Conservation (phyloP, 2,329 filamentous ascomycete genomes). For the Talaromyces sp. region DNA sequence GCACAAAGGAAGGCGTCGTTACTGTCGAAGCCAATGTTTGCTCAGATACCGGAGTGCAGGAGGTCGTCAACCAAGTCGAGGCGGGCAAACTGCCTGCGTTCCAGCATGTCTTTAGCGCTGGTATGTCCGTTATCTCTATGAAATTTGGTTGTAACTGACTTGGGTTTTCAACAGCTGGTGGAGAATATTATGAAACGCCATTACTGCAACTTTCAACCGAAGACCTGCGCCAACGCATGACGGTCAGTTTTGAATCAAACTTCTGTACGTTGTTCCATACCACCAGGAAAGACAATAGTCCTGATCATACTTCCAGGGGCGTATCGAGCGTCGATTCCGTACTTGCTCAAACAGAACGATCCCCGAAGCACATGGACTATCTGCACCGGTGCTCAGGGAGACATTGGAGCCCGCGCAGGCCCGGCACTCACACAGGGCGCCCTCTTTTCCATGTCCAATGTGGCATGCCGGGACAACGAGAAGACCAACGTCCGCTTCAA, state of each 20-base stretch:
- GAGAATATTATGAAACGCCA: not conserved
- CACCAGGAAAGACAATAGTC: not conserved
- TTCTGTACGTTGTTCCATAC: not conserved
- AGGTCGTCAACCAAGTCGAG: not conserved
- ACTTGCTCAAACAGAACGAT: constrained; percentile 2
- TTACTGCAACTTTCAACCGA: constrained; percentile 1
- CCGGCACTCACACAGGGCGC: constrained; percentile 7
- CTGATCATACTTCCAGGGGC: constrained; percentile 3
- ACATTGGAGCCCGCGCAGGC: constrained; percentile 2
- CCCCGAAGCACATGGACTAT: constrained; percentile 1
- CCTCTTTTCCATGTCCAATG: constrained; percentile 6
- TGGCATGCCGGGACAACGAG: constrained; percentile 6
- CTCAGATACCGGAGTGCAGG: constrained; percentile 3
- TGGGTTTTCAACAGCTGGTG: not conserved
- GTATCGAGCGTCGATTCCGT: constrained; percentile 5
- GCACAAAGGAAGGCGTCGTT: constrained; percentile 1
- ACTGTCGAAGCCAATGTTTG: constrained; percentile 4
- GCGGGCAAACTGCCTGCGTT: constrained; percentile 7
- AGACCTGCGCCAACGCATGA: constrained; percentile 5
- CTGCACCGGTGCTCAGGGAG: constrained; percentile 9
- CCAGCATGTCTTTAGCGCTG: constrained; percentile 7
- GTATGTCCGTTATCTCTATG: not conserved
- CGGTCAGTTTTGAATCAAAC: constrained; percentile 9
- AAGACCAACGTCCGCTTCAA: constrained; percentile 8
- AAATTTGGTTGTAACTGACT: not conserved